phyloP scores from a whole-genome alignment of 2,329 filamentous ascomycete species.

The Fusarium mexicanum region DNA sequence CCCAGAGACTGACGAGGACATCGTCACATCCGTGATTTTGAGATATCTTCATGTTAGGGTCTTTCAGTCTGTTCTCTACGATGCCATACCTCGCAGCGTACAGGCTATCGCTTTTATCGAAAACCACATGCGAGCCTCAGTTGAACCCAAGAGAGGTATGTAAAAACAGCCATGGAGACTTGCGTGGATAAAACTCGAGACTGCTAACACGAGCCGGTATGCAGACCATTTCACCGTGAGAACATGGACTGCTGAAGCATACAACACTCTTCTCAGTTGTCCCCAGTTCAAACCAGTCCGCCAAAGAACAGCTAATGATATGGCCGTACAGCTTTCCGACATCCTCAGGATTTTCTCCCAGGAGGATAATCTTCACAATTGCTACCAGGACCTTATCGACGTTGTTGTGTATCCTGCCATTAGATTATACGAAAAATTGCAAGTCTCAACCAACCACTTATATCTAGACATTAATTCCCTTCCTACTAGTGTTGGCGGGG shows the following conservation, averaged over 20 bases:
- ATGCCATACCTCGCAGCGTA: conserved; percentile 33
- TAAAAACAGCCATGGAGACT: neutral
- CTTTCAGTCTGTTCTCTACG: conserved; percentile 49
- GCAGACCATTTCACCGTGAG: conserved; percentile 50
- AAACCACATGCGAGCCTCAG: conserved; percentile 47
- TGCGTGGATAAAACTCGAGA: too few species aligned
- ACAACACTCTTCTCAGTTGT: conserved; percentile 48
- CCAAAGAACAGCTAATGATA: conserved; percentile 33
- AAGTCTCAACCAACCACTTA: conserved; percentile 52
- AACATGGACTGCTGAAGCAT: conserved; percentile 52
- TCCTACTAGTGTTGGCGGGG: conserved; percentile 38
- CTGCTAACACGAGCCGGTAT: neutral
- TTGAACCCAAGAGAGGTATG: conserved; percentile 52
- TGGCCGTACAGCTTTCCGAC: conserved; percentile 44
- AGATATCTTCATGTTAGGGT: conserved; percentile 49
- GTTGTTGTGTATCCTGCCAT: conserved; percentile 50
- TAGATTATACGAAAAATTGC: conserved; percentile 50
- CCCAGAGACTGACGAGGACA: conserved; percentile 52
- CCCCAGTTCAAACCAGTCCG: conserved; percentile 44
- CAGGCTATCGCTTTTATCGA: conserved; percentile 49
- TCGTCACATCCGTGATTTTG: conserved; percentile 49
- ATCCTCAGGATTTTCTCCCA: conserved; percentile 44
- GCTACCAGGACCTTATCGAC: conserved; percentile 40
- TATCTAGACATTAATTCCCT: conserved; percentile 49
- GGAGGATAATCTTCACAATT: conserved; percentile 35